Base-by-base conservation (phyloP, 2,329 filamentous ascomycete genomes). In the Fusarium continuum region DNA sequence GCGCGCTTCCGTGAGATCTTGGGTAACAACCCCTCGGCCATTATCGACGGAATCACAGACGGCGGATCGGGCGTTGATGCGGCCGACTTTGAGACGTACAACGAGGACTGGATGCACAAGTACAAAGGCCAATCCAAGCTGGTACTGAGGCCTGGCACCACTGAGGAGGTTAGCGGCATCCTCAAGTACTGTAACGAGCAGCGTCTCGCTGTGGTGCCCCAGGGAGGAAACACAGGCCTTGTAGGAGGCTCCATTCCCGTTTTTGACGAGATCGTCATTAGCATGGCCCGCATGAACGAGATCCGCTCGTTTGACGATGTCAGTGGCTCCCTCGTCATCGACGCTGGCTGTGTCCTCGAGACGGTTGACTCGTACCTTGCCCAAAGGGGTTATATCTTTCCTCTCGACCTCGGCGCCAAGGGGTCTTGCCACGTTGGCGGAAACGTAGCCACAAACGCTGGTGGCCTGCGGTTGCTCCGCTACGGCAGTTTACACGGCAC, bases 81-180 rank as follows among this genome's bases (percentile, higher is more conserved):
- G n/a, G 91, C 91, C 70, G 95, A 98, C 74, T 84, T 98, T 65
- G 92, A 95, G 74, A 86, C 91, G 8, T 99, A 93, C 84, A 99
- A 99, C 78, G 88, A 89, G 74, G 95, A 99, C 79, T 99, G 96
- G 95, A 97, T 99, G 93, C 89, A 91, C 78, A 99, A 99, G 80
- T 99, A 97, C 81, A 89, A 91, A 60, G 96, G 95, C 25, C 93
- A 97, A 77, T 88, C 91, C 60, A 88, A 89, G 72, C 81, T 99
- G 22, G 93, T 98, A 5, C 80, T 99, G 62, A 96, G 93, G 79
- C 95, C 95, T 10, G 86, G 84, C 46, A 90, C 87, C 14, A 94
- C 92, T 1, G 88, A 94, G 71, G 90, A 99, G 77, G 91, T 98
- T 70, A 96, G 92, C 85, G 85, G 90, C 78, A 89, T 98, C 57